A percentile compares a stretch with the other conserved stretches of the same genome.
Evolutionary conservation across 2,329 filamentous ascomycete species (phyloP).

Genomic region (Aspergillus sp.): DNA sequence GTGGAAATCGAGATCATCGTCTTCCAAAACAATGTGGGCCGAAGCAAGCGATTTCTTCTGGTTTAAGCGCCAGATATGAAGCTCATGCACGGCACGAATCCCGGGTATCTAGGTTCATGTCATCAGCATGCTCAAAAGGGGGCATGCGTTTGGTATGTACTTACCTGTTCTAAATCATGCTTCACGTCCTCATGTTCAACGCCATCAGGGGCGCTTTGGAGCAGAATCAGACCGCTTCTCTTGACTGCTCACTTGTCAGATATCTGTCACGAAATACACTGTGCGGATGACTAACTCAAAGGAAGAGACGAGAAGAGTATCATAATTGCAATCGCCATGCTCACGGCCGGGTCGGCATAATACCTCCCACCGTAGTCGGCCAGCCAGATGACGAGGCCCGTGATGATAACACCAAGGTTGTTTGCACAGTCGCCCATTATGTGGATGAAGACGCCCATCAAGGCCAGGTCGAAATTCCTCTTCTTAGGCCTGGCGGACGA

Average conservation of each 20-base stretch:
- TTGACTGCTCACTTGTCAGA: slow-evolving; percentile 14
- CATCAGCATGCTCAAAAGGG: neutral
- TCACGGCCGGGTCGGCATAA: slow-evolving; percentile 70
- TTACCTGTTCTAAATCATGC: slow-evolving; percentile 64
- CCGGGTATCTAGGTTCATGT: slow-evolving; percentile 54
- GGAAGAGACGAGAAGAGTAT: slow-evolving; percentile 62
- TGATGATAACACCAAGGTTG: slow-evolving; percentile 72
- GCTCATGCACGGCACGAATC: slow-evolving; percentile 64
- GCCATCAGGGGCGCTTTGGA: slow-evolving; percentile 63
- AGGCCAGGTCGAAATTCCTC: slow-evolving; percentile 60
- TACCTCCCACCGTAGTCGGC: slow-evolving; percentile 57
- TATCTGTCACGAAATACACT: neutral
- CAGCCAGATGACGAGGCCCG: slow-evolving; percentile 69
- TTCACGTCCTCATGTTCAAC: slow-evolving; percentile 62
- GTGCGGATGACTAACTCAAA: slow-evolving; percentile 9
- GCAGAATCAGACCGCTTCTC: slow-evolving; percentile 57
- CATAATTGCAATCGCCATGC: slow-evolving; percentile 70
- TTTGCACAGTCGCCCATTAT: slow-evolving; percentile 72
- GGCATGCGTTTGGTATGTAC: neutral
- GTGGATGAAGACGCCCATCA: slow-evolving; percentile 69
- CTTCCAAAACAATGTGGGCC: slow-evolving; percentile 64
- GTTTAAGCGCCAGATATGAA: slow-evolving; percentile 70
- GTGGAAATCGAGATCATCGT: slow-evolving; percentile 58
- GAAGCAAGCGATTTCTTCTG: slow-evolving; percentile 67
- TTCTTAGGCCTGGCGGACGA: slow-evolving; percentile 36